Evolutionary conservation across 2,329 filamentous ascomycete genomes (phyloP).

Genomic region (Ophiostoma novo-ulmi): DNA sequence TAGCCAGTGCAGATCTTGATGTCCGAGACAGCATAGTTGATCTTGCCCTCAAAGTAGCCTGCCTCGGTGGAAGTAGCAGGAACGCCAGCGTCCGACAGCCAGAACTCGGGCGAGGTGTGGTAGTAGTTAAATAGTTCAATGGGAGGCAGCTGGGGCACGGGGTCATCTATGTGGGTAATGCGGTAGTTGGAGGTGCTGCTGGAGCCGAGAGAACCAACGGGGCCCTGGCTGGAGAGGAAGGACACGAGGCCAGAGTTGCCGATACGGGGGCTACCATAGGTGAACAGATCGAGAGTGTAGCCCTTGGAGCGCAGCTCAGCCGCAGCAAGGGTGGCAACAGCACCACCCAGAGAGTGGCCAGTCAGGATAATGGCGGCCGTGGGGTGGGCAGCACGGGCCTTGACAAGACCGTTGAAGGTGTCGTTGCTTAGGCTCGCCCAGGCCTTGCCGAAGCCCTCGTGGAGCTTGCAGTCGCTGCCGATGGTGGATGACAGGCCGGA

Average conservation of each 20-base stretch:
- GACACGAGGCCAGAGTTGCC: constrained; percentile 53
- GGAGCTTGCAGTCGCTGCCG: constrained; percentile 44
- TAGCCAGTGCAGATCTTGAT: constrained; percentile 47
- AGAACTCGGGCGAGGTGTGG: constrained; percentile 68
- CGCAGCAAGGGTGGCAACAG: constrained; percentile 56
- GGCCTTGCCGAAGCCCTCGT: constrained; percentile 55
- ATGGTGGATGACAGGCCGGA: constrained; percentile 28
- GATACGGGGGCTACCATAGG: constrained; percentile 61
- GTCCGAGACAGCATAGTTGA: constrained; percentile 38
- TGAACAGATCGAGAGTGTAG: constrained; percentile 53
- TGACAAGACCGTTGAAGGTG: constrained; percentile 42
- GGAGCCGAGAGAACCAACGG: constrained; percentile 23
- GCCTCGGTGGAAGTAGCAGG: constrained; percentile 28
- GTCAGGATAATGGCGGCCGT: constrained; percentile 47
- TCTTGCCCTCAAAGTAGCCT: constrained; percentile 12
- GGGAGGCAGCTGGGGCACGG: constrained; percentile 63
- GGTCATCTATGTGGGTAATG: constrained; percentile 62
- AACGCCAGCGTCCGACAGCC: constrained; percentile 42
- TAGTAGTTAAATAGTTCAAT: constrained; percentile 52
- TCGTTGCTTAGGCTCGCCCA: constrained; percentile 50
- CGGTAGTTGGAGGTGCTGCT: constrained; percentile 49
- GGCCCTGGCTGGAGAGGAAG: constrained; percentile 48
- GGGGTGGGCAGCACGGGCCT: constrained; percentile 35
- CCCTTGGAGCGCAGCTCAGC: constrained; percentile 50
- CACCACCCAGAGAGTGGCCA: constrained; percentile 65